These are phyloP conservation scores for Thelonectria discophora DNA, from an alignment of 2,329 filamentous ascomycete genomes.

Conservation along the genomic window DNA sequence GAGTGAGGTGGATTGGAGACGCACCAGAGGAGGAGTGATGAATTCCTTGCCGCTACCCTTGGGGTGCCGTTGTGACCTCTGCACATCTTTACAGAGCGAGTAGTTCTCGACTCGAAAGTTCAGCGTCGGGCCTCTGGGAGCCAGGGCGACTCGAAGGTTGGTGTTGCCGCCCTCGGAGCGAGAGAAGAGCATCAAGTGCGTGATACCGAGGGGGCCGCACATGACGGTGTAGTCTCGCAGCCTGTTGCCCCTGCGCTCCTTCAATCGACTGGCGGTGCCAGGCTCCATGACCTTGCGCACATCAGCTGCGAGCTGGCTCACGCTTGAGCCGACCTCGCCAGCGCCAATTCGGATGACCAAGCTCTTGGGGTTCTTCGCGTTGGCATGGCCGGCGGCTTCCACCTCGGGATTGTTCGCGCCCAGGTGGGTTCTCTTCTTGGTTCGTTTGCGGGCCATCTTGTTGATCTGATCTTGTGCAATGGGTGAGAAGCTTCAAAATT, in stretches of 20 bases:
- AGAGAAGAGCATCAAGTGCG: constrained; percentile 92
- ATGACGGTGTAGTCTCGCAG: constrained; percentile 94
- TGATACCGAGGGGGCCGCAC: constrained; percentile 92
- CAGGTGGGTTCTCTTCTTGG: constrained; percentile 89
- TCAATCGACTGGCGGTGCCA: constrained; percentile 86
- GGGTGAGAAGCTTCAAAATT: constrained; percentile 26
- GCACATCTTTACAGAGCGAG: constrained; percentile 90
- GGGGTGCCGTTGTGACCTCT: constrained; percentile 83
- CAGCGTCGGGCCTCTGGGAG: constrained; percentile 89
- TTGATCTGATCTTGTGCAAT: constrained; percentile 33
- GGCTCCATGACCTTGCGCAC: constrained; percentile 96
- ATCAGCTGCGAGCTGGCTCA: constrained; percentile 91
- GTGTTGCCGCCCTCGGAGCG: constrained; percentile 90
- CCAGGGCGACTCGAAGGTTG: constrained; percentile 86
- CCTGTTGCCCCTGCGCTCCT: constrained; percentile 88
- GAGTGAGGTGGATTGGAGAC: constrained; percentile 26
- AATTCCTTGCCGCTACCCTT: constrained; percentile 86
- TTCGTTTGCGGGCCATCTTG: constrained; percentile 79
- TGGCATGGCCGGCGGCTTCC: constrained; percentile 66
- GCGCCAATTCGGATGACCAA: constrained; percentile 99
- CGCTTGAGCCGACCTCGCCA: constrained; percentile 88
- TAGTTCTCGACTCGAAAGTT: constrained; percentile 96
- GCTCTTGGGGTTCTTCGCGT: constrained; percentile 82
- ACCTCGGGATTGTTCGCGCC: constrained; percentile 70
- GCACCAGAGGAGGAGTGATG: constrained; percentile 80